phyloP scores from a whole-genome alignment of 345 rosid species.

The Hibiscus tridactylites region DNA sequence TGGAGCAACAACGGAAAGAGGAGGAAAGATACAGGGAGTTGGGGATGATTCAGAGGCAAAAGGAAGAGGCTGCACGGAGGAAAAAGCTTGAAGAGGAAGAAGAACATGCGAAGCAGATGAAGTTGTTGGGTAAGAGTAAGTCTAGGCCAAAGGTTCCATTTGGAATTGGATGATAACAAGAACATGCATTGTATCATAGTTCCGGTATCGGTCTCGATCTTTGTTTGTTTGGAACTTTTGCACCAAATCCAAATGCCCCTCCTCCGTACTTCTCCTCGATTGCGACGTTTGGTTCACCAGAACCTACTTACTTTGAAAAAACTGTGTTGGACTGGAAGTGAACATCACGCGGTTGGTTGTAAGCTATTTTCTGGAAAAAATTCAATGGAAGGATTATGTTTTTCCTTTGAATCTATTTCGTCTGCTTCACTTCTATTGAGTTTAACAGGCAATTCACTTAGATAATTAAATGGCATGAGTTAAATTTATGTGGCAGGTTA shows the following conservation, averaged over 20 bases:
- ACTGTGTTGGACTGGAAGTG: neutral
- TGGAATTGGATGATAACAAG: constrained; percentile 26
- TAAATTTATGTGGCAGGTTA: no score
- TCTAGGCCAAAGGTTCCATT: constrained; percentile 40
- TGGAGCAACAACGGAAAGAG: constrained; percentile 72
- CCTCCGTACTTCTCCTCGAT: neutral
- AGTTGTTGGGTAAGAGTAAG: constrained; percentile 33
- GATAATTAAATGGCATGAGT: no score
- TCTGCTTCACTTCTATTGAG: no score
- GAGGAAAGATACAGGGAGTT: constrained; percentile 73
- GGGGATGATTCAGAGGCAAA: constrained; percentile 69
- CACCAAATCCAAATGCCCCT: neutral
- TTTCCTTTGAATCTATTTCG: neutral
- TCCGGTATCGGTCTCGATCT: neutral
- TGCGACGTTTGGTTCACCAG: neutral
- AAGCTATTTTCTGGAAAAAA: neutral
- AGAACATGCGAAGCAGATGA: constrained; percentile 40
- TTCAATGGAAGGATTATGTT: neutral
- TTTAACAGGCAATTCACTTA: no score
- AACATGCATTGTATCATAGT: neutral
- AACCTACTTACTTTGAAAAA: neutral
- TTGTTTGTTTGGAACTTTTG: neutral
- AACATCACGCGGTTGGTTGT: neutral
- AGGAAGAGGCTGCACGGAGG: constrained; percentile 67
- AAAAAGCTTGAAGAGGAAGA: constrained; percentile 73